phyloP scores from a whole-genome alignment of 2,329 filamentous ascomycete genomes.

The Chaetomium globosum region DNA sequence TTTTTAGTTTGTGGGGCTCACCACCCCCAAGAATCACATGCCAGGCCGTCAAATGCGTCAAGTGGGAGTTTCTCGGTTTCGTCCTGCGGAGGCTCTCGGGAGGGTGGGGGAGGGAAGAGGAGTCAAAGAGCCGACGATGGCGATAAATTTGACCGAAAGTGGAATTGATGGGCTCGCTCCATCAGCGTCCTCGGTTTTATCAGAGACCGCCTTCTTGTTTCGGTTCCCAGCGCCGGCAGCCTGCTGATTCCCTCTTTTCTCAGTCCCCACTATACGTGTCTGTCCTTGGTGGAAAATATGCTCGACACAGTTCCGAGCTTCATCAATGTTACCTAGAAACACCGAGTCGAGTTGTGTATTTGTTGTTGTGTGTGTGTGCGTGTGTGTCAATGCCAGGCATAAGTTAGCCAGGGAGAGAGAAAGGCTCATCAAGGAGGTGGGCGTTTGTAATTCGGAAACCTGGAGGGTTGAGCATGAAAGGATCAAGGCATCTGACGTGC shows the following conservation, averaged over 20 bases:
- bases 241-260: neutral
- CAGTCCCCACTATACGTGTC: neutral
- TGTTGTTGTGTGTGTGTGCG: too few relatives aligned
- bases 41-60: neutral
- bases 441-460: neutral
- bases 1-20: neutral
- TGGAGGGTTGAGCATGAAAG: neutral
- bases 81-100: neutral
- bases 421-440: neutral
- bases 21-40: neutral
- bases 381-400: neutral
- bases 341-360: neutral
- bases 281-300: neutral
- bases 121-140: neutral
- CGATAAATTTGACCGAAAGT: neutral
- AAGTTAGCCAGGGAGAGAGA: neutral
- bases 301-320: neutral
- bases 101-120: neutral
- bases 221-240: neutral
- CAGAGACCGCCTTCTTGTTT: conserved; percentile 3
- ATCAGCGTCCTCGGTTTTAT: neutral
- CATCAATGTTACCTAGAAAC: neutral
- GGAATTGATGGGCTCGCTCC: neutral
- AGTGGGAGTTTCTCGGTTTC: neutral
- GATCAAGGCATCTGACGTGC: conserved; percentile 1